Base-by-base conservation (phyloP, 2,329 filamentous ascomycete genomes). In the Aspergillus terreus region DNA sequence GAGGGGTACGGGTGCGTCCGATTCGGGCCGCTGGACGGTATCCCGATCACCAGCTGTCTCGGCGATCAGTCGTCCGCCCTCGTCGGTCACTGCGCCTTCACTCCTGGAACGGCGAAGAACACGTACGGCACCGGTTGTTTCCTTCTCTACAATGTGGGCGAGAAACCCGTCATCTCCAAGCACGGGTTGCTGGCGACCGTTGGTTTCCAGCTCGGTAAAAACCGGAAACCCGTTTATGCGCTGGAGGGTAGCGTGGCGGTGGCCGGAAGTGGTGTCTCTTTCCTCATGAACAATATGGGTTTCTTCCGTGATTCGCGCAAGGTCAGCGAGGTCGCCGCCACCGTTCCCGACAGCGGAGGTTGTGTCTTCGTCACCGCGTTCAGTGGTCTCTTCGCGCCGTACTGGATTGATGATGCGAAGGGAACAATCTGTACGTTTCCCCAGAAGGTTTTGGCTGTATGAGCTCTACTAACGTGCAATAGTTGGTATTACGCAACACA, bases 391-490 rank as follows among this genome's bases (percentile, higher is more conserved):
- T 95, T 95, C 67, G 91, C 91, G 1, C 91, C 91, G 0, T 95
- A 96, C 71, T 96, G 91, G 91, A 92, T 95, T 55, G 90, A 95
- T 66, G 89, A 95, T 72, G 90, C 90, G 17, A 87, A 91, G 69
- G 91, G 91, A 53, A 95, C 91, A 4, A 83, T 94, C 50, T 92
- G 82, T 85, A 75, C 73, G 80, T 30, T 2, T 9, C 7, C 7
- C 27, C 27, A 30, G 27, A 30, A 9, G 2, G 3, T 30, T 30
- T 9, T 4, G 7, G 7, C 27, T 11, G 7, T 30, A 3, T 10
- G 27, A 30, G 27, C 54, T 30, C 49, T 46, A 19, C 49, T 57
- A 52, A 60, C 25, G 46, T 21, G 23, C 40, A 52, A 32, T 54
- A 84, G 84, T 92, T 63, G 90, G 90, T 44, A 86, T 95, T 58